A percentile compares a stretch with the other conserved stretches of the same genome.
Conservation (phyloP, 257 asterid species). For the Ilex asprella region DNA sequence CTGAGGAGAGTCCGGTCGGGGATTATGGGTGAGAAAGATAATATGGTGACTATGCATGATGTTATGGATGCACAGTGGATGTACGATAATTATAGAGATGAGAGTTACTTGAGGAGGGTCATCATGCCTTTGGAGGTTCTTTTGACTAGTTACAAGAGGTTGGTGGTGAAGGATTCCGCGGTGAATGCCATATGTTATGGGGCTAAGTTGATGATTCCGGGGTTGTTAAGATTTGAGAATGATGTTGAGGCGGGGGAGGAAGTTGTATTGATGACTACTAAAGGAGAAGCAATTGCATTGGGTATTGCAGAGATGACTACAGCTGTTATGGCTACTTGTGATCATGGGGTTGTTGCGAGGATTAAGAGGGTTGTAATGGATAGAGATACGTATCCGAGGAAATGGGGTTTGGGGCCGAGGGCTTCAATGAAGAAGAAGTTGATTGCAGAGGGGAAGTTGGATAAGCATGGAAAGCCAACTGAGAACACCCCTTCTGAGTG, state of each 20-base stretch:
- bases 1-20: conserved; percentile 84
- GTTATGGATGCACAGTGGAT: conserved; percentile 94
- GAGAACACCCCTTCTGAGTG: conserved; percentile 77
- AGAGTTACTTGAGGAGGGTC: conserved; percentile 80
- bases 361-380: conserved; percentile 99
- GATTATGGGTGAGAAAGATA: conserved; percentile 88
- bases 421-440: conserved; percentile 90
- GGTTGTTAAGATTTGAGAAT: conserved; percentile 85
- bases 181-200: conserved; percentile 94
- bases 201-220: conserved; percentile 91
- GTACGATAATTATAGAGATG: conserved; percentile 75
- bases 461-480: conserved; percentile 76
- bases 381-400: conserved; percentile 94
- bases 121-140: conserved; percentile 88
- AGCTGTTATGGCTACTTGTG: conserved; percentile 91
- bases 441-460: conserved; percentile 82
- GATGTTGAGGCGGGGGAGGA: conserved; percentile 83
- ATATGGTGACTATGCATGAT: conserved; percentile 95
- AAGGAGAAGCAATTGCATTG: conserved; percentile 87
- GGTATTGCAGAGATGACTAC: conserved; percentile 98
- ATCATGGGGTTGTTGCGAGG: conserved; percentile 90
- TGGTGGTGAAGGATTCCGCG: conserved; percentile 88
- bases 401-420: conserved; percentile 96
- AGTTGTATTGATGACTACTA: conserved; percentile 83
- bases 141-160: conserved; percentile 83